Percentiles rank a stretch among this genome's conserved stretches.
phyloP scores from a whole-genome alignment of 495 filamentous ascomycete genomes.

The Daldinia childiae region DNA sequence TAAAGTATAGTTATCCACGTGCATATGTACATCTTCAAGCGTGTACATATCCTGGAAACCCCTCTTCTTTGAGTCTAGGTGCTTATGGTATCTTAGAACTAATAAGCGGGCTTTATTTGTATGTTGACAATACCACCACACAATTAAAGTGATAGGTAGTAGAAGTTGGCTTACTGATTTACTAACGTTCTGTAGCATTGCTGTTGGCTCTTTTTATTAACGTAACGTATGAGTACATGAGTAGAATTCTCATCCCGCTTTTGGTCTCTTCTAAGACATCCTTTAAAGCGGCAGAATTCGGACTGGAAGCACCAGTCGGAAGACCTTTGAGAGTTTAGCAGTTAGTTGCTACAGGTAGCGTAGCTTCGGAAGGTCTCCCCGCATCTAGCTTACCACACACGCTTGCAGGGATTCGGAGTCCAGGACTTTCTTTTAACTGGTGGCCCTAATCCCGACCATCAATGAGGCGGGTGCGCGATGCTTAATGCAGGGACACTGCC shows the following conservation, averaged over 20 bases:
- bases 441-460: conserved; percentile 13
- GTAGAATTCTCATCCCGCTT: conserved; percentile 11
- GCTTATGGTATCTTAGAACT: neutral
- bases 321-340: conserved; percentile 10
- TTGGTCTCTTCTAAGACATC: neutral
- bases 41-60: neutral
- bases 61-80: neutral
- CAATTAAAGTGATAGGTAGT: conserved; percentile 15
- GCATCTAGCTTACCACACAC: conserved; percentile 25
- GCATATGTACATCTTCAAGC: neutral
- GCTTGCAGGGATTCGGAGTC: conserved; percentile 12
- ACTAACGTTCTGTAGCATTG: conserved; percentile 9
- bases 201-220: conserved; percentile 16
- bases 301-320: conserved; percentile 16
- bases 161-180: conserved; percentile 16
- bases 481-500: conserved; percentile 33
- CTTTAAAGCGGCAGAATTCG: conserved; percentile 6
- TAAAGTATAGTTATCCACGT: neutral
- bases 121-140: neutral
- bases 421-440: conserved; percentile 27
- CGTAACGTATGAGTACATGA: neutral
- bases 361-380: conserved; percentile 26
- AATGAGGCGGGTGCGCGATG: conserved; percentile 33
- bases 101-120: neutral
- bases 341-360: conserved; percentile 17